phyloP scores from a whole-genome alignment of 352 stramenopile genomes.

The Phytopythium delawarense region DNA sequence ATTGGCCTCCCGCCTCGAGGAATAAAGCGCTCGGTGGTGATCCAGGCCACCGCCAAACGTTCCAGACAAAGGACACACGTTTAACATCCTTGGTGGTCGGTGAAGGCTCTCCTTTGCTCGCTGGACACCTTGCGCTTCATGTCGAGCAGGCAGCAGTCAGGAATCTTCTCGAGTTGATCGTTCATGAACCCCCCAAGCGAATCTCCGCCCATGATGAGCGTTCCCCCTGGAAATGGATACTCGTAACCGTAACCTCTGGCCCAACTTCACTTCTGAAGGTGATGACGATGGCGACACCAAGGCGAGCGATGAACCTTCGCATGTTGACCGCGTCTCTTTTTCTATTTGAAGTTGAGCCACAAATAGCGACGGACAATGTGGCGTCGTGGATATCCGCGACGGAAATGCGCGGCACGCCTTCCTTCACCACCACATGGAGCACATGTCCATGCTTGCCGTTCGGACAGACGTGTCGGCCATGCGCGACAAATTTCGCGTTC shows the following conservation, averaged over 20 bases:
- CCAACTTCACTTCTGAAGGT: conserved; percentile 1
- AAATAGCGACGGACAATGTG: not conserved
- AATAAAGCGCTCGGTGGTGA: not conserved
- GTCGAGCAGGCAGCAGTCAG: not conserved
- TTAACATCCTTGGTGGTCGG: not conserved
- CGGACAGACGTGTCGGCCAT: no score
- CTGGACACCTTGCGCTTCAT: not conserved
- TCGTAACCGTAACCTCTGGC: not conserved
- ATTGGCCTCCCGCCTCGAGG: not conserved
- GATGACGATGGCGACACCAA: not conserved
- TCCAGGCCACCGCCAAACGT: no score
- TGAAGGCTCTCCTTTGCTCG: not conserved
- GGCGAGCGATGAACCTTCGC: not conserved
- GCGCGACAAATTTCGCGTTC: no score
- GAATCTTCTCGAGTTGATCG: not conserved
- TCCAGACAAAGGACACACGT: not conserved
- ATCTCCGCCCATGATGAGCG: not conserved
- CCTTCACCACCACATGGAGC: no score
- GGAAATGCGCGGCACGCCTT: not conserved
- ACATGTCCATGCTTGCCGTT: no score
- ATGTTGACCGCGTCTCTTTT: not conserved
- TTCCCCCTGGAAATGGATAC: not conserved
- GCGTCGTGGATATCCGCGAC: no score
- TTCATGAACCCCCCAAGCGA: not conserved
- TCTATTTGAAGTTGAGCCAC: not conserved